Percentiles rank a stretch among this genome's conserved stretches.
Conservation (phyloP, 441 rosid species). For the Sinapis alba region DNA sequence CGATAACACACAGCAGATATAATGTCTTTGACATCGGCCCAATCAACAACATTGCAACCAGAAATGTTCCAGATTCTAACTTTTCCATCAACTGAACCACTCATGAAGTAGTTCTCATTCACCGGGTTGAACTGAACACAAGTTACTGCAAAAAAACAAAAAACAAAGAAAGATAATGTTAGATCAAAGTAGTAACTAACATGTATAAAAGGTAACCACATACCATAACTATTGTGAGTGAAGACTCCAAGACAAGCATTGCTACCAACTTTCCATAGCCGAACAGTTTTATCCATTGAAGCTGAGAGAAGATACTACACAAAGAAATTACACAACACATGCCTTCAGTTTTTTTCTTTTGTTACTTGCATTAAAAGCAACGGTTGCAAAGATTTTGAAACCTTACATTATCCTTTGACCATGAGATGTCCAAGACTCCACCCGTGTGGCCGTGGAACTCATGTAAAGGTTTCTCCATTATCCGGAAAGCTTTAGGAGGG, state of each 20-base stretch:
- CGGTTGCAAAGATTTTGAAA: slow-evolving; percentile 5
- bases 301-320: slow-evolving; percentile 41
- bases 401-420: slow-evolving; percentile 74
- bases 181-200: slow-evolving; percentile 16
- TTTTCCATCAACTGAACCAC: slow-evolving; percentile 96
- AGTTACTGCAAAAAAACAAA: slow-evolving; percentile 76
- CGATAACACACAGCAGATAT: slow-evolving; percentile 90
- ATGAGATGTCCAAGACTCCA: slow-evolving; percentile 67
- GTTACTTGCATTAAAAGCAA: slow-evolving; percentile 66
- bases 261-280: slow-evolving; percentile 43
- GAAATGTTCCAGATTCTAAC: slow-evolving; percentile 87
- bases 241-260: slow-evolving; percentile 40
- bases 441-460: slow-evolving; percentile 64
- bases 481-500: slow-evolving; percentile 67
- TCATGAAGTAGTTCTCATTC: slow-evolving; percentile 81
- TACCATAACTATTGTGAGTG: slow-evolving; percentile 43
- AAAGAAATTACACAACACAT: slow-evolving; percentile 33
- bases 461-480: slow-evolving; percentile 62
- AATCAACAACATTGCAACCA: slow-evolving; percentile 77
- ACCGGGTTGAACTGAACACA: slow-evolving; percentile 88
- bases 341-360: slow-evolving; percentile 55
- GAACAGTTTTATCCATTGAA: slow-evolving; percentile 41
- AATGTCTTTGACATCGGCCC: slow-evolving; percentile 77
- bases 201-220: slow-evolving; percentile 37
- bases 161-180: slow-evolving; percentile 10